Conservation (phyloP, 2,329 filamentous ascomycete species). For the Huntiella abstrusa region DNA sequence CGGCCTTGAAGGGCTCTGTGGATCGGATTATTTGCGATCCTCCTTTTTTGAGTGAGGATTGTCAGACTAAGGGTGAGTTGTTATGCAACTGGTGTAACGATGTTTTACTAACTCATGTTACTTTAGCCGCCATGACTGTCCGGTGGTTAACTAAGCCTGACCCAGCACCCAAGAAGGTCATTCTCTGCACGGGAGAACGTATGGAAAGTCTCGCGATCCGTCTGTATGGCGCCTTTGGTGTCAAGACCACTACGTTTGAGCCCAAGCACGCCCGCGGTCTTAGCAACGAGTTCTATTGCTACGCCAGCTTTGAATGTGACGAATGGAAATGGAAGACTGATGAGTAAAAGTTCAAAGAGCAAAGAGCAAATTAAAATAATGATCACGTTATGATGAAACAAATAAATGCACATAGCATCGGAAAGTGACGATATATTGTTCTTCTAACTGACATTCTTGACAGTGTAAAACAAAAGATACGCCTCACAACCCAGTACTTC, state of each 20-base stretch:
- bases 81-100: neutral
- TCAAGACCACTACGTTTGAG: slow-evolving; percentile 48
- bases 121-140: slow-evolving; percentile 50
- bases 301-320: slow-evolving; percentile 54
- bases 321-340: slow-evolving; percentile 26
- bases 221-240: slow-evolving; percentile 46
- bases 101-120: neutral
- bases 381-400: neutral
- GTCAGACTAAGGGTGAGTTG: slow-evolving; percentile 52
- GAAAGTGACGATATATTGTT: neutral
- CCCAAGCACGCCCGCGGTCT: slow-evolving; percentile 52
- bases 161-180: slow-evolving; percentile 23
- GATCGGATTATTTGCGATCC: slow-evolving; percentile 60
- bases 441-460: slow-evolving; percentile 29
- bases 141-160: slow-evolving; percentile 45
- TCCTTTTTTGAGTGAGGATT: slow-evolving; percentile 63
- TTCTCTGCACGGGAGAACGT: slow-evolving; percentile 61
- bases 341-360: slow-evolving; percentile 2
- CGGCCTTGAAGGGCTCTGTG: slow-evolving; percentile 42
- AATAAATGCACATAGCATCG: neutral
- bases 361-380: slow-evolving; percentile 5
- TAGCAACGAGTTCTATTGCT: slow-evolving; percentile 67
- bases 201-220: slow-evolving; percentile 47
- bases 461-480: slow-evolving; percentile 78
- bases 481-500: slow-evolving; percentile 76